Evolutionary conservation across 2,329 filamentous ascomycete genomes (phyloP).

Genomic region (Apiospora phragmitis): DNA sequence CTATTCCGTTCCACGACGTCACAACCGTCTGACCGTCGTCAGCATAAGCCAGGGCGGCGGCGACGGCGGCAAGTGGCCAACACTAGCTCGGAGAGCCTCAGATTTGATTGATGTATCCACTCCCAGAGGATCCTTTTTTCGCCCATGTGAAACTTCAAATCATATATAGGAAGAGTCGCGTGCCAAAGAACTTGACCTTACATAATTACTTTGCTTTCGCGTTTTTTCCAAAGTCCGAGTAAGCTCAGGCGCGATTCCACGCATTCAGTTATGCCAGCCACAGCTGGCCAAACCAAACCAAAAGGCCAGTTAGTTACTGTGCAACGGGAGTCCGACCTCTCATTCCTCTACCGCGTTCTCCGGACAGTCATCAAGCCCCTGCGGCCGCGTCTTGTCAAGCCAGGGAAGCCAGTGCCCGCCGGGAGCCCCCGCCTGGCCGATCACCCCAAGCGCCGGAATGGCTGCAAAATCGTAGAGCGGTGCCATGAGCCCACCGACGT

Average conservation of each 20-base stretch:
- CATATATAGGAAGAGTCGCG: not conserved
- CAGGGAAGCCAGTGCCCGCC: slow-evolving; percentile 15
- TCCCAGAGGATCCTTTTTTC: not conserved
- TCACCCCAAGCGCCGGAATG: slow-evolving; percentile 11
- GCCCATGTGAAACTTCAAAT: not conserved
- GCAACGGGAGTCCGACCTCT: slow-evolving; percentile 20
- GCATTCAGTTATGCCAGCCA: not conserved
- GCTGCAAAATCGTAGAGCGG: slow-evolving; percentile 18
- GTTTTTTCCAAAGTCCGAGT: not conserved
- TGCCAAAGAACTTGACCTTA: not conserved
- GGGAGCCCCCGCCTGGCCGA: slow-evolving; percentile 18
- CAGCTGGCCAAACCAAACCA: not conserved
- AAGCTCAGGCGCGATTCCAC: not conserved
- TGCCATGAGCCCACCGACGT: slow-evolving; percentile 11
- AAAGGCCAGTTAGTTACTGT: slow-evolving; percentile 12
- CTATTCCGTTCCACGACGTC: not conserved
- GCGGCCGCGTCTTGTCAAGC: slow-evolving; percentile 19
- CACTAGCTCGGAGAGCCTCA: slow-evolving; percentile 1
- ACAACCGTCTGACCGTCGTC: not conserved
- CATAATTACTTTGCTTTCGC: not conserved
- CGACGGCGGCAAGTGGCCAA: not conserved
- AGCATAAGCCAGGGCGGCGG: not conserved
- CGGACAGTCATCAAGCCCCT: slow-evolving; percentile 19
- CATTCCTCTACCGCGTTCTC: slow-evolving; percentile 19
- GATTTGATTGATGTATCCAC: slow-evolving; percentile 1